Evolutionary conservation across 2,329 filamentous ascomycete species (phyloP).

Genomic region (Ampelomyces quisqualis): DNA sequence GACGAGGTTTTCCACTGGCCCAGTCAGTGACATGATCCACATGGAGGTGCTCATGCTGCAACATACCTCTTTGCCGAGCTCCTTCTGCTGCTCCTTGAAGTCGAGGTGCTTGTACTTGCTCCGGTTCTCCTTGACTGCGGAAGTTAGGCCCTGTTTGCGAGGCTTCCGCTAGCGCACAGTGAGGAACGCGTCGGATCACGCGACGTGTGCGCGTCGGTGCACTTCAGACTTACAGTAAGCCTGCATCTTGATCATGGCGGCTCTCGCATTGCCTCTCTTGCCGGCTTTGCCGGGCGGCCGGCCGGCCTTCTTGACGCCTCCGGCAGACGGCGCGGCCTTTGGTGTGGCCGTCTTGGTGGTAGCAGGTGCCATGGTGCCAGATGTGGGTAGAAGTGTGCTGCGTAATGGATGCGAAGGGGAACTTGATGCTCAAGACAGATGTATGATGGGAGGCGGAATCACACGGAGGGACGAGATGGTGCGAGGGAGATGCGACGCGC

Average conservation of each 20-base stretch:
- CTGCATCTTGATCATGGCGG: slow-evolving; percentile 41
- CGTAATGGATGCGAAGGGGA: background rate
- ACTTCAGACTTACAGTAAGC: slow-evolving; percentile 34
- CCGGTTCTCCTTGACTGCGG: slow-evolving; percentile 40
- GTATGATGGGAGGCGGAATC: background rate
- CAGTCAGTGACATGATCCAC: slow-evolving; percentile 1
- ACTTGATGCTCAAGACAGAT: background rate
- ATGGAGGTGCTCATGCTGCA: background rate
- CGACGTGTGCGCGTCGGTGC: slow-evolving; percentile 7
- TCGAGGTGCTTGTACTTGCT: slow-evolving; percentile 36
- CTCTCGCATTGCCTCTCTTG: slow-evolving; percentile 30
- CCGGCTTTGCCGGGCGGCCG: slow-evolving; percentile 12
- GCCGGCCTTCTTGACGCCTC: slow-evolving; percentile 34
- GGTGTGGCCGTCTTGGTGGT: slow-evolving; percentile 28
- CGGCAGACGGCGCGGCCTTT: slow-evolving; percentile 20
- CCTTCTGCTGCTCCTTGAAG: slow-evolving; percentile 42
- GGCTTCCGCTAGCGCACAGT: background rate
- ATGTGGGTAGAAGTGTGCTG: background rate
- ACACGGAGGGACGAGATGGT: slow-evolving; percentile 2
- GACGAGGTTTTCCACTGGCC: slow-evolving; percentile 39
- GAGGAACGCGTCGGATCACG: slow-evolving; percentile 19
- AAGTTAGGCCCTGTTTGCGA: slow-evolving; percentile 13
- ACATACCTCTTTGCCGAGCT: slow-evolving; percentile 36
- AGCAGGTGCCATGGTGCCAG: slow-evolving; percentile 27
- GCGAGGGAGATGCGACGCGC: slow-evolving; percentile 6